Percentiles rank a stretch among this genome's conserved stretches.
Conservation (phyloP, 805 yeast species). For the Scheffersomyces amazonensis region DNA sequence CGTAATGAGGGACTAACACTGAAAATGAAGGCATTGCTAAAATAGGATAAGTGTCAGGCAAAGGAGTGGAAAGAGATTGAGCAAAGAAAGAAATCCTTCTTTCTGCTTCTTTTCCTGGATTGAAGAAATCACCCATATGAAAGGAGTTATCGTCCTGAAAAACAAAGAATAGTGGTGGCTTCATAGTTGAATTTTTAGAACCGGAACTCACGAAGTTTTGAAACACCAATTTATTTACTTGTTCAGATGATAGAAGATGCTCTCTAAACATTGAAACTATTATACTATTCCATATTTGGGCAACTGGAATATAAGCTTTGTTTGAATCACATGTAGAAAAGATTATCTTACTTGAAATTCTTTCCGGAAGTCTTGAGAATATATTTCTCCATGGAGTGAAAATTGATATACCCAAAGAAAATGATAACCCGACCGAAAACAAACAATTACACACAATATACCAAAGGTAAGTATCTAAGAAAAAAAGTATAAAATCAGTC, state of each 20-base stretch:
- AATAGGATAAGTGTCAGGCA: constrained; percentile 48
- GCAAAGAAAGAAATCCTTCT: constrained; percentile 54
- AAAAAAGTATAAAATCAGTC: constrained; percentile 31
- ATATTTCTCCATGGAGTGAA: constrained; percentile 39
- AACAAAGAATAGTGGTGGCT: constrained; percentile 46
- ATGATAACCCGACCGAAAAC: constrained; percentile 30
- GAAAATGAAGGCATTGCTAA: constrained; percentile 50
- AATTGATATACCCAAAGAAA: constrained; percentile 28
- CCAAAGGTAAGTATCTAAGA: constrained; percentile 40
- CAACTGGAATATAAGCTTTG: constrained; percentile 8
- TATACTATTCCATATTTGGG: constrained; percentile 29
- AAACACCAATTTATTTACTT: constrained; percentile 34
- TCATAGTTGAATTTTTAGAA: constrained; percentile 21
- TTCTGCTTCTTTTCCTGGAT: constrained; percentile 48
- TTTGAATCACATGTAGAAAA: constrained; percentile 9
- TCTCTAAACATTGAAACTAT: constrained; percentile 35
- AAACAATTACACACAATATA: constrained; percentile 34
- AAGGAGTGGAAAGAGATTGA: constrained; percentile 46
- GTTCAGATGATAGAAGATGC: constrained; percentile 35
- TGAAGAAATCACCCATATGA: constrained; percentile 36
- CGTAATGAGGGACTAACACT: constrained; percentile 50
- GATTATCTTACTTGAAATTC: constrained; percentile 26
- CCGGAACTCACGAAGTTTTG: constrained; percentile 16
- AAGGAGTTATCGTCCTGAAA: constrained; percentile 45
- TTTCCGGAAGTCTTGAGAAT: constrained; percentile 31